phyloP scores from a whole-genome alignment of 768 basidiomycete species.

The Rhodotorula graminis region DNA sequence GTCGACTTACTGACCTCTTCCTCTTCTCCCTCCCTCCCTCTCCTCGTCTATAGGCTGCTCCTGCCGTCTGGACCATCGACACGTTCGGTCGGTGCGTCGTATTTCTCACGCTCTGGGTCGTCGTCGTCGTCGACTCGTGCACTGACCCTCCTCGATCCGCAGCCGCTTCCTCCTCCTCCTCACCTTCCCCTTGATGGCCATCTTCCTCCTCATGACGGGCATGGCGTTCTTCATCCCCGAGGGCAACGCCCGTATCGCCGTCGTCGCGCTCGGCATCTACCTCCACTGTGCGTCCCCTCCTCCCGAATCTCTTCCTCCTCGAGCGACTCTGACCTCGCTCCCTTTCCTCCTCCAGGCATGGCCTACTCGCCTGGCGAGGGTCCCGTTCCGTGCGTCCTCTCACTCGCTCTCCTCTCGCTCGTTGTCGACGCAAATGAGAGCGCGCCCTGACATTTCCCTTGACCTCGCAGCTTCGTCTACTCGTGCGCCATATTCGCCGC shows the following conservation, averaged over 20 bases:
- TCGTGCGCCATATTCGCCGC: no score
- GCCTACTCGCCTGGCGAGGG: constrained; percentile 39
- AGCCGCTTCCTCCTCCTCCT: constrained; percentile 62
- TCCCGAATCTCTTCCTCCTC: background rate
- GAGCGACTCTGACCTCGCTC: background rate
- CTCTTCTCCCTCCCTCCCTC: background rate
- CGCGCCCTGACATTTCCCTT: no score
- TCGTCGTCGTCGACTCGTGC: background rate
- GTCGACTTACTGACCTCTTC: no score
- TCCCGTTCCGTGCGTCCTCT: constrained; percentile 40
- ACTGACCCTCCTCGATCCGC: background rate
- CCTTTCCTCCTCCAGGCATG: constrained; percentile 2
- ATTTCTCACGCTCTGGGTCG: background rate
- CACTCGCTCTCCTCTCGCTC: no score
- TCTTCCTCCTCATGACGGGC: constrained; percentile 60
- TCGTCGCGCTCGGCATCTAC: constrained; percentile 27
- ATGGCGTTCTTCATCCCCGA: constrained; percentile 38
- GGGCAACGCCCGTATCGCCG: background rate
- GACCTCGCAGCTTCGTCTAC: no score
- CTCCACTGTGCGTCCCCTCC: constrained; percentile 15
- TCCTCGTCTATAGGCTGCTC: background rate
- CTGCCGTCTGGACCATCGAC: constrained; percentile 24
- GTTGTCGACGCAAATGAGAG: no score
- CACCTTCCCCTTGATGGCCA: constrained; percentile 75
- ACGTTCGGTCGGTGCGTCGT: background rate